These are phyloP conservation scores for Diaporthe velutina DNA, from an alignment of 2,329 filamentous ascomycete genomes.

Conservation along the genomic window DNA sequence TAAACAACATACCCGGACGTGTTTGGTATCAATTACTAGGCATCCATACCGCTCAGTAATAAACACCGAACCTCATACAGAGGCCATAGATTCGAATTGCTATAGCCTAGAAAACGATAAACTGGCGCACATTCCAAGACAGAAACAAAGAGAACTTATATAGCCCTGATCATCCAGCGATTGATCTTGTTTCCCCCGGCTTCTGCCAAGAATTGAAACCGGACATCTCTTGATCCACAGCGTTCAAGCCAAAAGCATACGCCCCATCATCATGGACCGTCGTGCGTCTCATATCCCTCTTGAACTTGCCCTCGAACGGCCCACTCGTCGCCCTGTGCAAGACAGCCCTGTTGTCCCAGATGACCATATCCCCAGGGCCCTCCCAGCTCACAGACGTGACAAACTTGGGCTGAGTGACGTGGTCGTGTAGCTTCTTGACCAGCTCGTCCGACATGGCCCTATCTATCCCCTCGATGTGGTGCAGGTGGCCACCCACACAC, in stretches of 20 bases:
- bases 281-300: constrained; percentile 66
- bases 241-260: constrained; percentile 55
- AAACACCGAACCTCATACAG: neutral
- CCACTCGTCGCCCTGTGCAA: constrained; percentile 67
- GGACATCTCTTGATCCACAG: constrained; percentile 41
- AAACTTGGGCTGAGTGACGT: constrained; percentile 62
- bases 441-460: constrained; percentile 50
- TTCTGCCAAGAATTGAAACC: constrained; percentile 40
- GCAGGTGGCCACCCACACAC: constrained; percentile 65
- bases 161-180: neutral
- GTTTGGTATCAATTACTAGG: too few relatives aligned
- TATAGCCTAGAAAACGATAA: too few relatives aligned
- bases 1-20: neutral
- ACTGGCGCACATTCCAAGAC: neutral
- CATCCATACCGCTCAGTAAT: neutral
- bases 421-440: constrained; percentile 57
- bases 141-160: neutral
- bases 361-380: constrained; percentile 62
- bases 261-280: constrained; percentile 64
- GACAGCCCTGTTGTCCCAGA: constrained; percentile 71
- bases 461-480: constrained; percentile 59
- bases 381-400: constrained; percentile 61
- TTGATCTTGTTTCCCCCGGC: neutral
- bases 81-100: neutral
- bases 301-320: constrained; percentile 60